These are phyloP conservation scores for Xylaria longipes DNA, from an alignment of 495 filamentous ascomycete genomes.

Conservation along the genomic window DNA sequence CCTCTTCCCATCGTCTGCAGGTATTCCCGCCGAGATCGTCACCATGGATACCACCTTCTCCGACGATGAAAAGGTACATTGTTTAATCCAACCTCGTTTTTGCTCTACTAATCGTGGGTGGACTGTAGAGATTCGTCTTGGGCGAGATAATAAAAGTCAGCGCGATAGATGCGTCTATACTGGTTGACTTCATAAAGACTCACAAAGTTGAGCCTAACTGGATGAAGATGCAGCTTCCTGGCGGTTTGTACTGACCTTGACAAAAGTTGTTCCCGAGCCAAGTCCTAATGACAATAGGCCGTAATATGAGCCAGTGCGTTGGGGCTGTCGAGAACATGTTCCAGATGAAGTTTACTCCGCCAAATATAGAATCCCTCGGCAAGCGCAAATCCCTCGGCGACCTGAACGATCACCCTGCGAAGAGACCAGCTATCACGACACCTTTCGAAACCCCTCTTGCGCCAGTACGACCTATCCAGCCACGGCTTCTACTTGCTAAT, in stretches of 20 bases:
- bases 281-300: constrained; percentile 44
- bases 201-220: constrained; percentile 52
- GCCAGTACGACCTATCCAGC: constrained; percentile 41
- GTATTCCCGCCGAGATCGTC: constrained; percentile 36
- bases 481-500: constrained; percentile 40
- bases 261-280: constrained; percentile 32
- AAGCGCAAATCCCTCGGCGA: constrained; percentile 55
- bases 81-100: constrained; percentile 17
- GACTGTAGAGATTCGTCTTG: constrained; percentile 57
- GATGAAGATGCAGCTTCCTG: constrained; percentile 54
- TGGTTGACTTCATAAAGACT: constrained; percentile 53
- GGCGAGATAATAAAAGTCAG: constrained; percentile 62
- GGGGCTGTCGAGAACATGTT: constrained; percentile 53
- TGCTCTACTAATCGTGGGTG: constrained; percentile 36
- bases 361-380: constrained; percentile 41
- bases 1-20: constrained; percentile 41
- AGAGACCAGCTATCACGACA: constrained; percentile 48
- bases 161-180: constrained; percentile 50
- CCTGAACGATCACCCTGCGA: constrained; percentile 47
- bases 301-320: constrained; percentile 56
- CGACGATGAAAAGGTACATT: constrained; percentile 56
- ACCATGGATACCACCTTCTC: constrained; percentile 56
- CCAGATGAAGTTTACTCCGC: constrained; percentile 43
- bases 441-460: constrained; percentile 37
- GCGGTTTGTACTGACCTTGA: constrained; percentile 46